A percentile compares a stretch with the other conserved stretches of the same genome.
These are phyloP conservation scores for Penicillium aurantiogriseum DNA, from an alignment of 2,329 filamentous ascomycete genomes.

Conservation along the genomic window DNA sequence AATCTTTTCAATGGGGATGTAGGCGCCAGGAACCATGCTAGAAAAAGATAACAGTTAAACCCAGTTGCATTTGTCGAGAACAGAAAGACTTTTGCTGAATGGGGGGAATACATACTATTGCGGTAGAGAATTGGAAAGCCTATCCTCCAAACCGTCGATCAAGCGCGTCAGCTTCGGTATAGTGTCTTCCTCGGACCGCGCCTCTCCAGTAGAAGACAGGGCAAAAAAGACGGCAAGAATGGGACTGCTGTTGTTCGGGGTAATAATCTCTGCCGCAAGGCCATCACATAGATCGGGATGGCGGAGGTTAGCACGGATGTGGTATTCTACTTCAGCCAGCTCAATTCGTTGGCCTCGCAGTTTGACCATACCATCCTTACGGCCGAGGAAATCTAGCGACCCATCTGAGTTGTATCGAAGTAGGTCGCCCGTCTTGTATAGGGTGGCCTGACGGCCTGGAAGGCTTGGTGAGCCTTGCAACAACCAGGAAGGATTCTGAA, in stretches of 20 bases:
- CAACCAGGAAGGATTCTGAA: background rate
- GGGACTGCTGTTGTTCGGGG: background rate
- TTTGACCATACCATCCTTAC: constrained; percentile 2
- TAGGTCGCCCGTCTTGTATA: background rate
- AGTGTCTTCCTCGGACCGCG: background rate
- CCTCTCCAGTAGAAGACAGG: background rate
- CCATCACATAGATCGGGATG: background rate
- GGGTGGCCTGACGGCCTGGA: background rate
- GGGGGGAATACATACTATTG: background rate
- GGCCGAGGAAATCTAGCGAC: background rate
- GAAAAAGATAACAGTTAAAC: background rate
- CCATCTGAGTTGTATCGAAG: background rate
- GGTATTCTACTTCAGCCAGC: background rate
- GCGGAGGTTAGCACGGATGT: background rate
- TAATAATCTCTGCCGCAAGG: background rate
- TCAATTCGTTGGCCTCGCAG: background rate
- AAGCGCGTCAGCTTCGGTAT: background rate
- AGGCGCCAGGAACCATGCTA: background rate
- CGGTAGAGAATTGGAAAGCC: background rate
- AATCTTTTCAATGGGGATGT: background rate
- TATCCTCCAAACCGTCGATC: background rate
- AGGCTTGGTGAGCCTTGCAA: background rate
- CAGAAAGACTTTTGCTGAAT: too few species aligned
- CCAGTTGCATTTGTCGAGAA: background rate
- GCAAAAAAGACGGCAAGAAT: background rate